Base-by-base conservation (phyloP, 805 yeast species). In the Cyberlindnera mycetangii region DNA sequence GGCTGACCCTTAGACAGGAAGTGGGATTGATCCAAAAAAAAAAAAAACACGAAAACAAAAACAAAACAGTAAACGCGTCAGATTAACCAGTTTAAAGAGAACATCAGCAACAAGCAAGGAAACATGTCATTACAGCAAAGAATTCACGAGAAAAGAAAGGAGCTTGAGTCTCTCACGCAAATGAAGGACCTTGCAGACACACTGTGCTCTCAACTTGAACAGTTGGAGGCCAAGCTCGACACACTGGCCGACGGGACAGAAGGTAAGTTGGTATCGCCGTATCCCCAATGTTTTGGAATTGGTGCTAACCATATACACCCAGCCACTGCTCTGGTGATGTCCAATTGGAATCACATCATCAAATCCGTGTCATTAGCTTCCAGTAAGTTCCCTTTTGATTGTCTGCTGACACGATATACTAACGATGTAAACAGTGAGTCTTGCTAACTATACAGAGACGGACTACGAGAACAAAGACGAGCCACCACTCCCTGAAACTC, bases 341-440 rank as follows among this genome's bases (percentile, higher is more conserved):
- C 78, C 3, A 82, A 80, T 52, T 83, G 90, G 90, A 73, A 75
- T 44, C 77, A 75, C 45, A 81, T 83, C 16, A 66, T 79, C 16
- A 69, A 78, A 46, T 74, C 85, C 3, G 75, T 83, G 0, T 74
- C 83, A 10, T 62, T 84, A 52, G 89, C 89, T 0, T 65, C 72
- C 2, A 53, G 63, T 59, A 50, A 37, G 64, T 55, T 10, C 11
- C 14, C 28, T 25, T 25, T 25, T 12, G 14, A 5, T 10, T 25
- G n/a, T n/a, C 28, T 10, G 28, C 8, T 11, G 21, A 21, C 5
- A 7, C 6, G 15, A 12, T 18, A 17, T 32, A 51, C 54, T 54
- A 47, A 51, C 27, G 9, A 5, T 14, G 9, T n/a, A 14, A 14
- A 12, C 39, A 59, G 65, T 56, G 61, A 54, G 25, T 69, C 78